Conservation (phyloP, 2,329 filamentous ascomycete genomes). For the Ophiostoma piceae region DNA sequence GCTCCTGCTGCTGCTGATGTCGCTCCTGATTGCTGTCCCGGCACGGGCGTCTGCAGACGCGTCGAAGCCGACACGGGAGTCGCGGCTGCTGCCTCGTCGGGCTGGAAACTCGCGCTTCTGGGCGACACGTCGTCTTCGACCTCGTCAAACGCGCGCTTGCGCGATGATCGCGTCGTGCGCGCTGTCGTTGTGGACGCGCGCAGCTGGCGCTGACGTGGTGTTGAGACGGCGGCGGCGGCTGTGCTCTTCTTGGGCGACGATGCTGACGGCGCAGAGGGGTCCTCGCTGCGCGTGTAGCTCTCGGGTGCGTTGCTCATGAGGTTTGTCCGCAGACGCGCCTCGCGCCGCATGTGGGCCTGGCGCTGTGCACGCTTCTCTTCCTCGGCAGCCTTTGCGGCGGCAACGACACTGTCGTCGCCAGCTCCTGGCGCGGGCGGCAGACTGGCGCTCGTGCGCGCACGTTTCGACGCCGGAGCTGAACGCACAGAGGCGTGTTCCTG, state of each 20-base stretch:
- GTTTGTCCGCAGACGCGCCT: constrained; percentile 36
- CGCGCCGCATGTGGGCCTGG: constrained; percentile 30
- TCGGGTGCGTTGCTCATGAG: constrained; percentile 33
- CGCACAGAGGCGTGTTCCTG: constrained; percentile 23
- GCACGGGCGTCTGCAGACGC: constrained; percentile 26
- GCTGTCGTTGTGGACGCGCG: constrained; percentile 34
- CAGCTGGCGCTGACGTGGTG: constrained; percentile 28
- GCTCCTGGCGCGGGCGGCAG: constrained; percentile 21
- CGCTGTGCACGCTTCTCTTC: constrained; percentile 29
- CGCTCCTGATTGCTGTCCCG: constrained; percentile 11
- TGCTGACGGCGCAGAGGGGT: background rate
- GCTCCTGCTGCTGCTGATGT: constrained; percentile 5
- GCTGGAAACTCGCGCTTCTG: constrained; percentile 44
- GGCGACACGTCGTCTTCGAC: constrained; percentile 51
- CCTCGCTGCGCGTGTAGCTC: constrained; percentile 38
- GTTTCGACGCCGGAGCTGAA: constrained; percentile 22
- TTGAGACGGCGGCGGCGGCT: constrained; percentile 19
- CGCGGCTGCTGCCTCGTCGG: constrained; percentile 19
- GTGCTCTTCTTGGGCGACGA: background rate
- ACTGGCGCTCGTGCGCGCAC: constrained; percentile 22
- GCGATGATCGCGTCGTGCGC: constrained; percentile 44
- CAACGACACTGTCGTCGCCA: constrained; percentile 27
- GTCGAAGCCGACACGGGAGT: constrained; percentile 24
- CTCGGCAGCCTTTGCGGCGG: constrained; percentile 28
- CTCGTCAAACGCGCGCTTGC: constrained; percentile 53